Evolutionary conservation across 2,329 filamentous ascomycete genomes (phyloP).

Genomic region (Talaromyces sp.): DNA sequence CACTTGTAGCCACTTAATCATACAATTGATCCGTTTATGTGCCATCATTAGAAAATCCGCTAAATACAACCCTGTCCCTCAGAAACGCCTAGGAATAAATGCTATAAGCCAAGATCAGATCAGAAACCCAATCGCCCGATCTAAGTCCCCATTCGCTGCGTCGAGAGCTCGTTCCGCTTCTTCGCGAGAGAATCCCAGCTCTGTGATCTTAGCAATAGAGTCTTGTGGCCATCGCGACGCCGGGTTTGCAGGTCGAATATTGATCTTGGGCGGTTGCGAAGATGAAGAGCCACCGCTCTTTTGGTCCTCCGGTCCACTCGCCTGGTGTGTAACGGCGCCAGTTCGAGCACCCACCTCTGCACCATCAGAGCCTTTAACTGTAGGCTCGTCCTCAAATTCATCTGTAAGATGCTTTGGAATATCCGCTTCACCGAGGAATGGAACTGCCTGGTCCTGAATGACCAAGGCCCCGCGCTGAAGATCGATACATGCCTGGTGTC

Average conservation of each 20-base stretch:
- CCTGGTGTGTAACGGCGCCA: constrained; percentile 61
- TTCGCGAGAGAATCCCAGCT: constrained; percentile 74
- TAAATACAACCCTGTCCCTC: constrained; percentile 18
- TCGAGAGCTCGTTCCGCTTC: constrained; percentile 80
- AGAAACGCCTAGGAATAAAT: background rate
- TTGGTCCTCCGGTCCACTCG: constrained; percentile 7
- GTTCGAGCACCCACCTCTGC: constrained; percentile 83
- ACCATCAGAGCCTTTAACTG: constrained; percentile 81
- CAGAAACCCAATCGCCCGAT: constrained; percentile 82
- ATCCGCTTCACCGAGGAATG: constrained; percentile 88
- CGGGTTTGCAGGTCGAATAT: constrained; percentile 28
- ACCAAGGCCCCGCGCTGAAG: constrained; percentile 80
- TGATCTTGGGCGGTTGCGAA: constrained; percentile 21
- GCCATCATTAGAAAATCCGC: constrained; percentile 15
- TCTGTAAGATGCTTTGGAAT: constrained; percentile 81
- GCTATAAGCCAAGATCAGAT: constrained; percentile 45
- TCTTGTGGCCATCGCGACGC: constrained; percentile 57
- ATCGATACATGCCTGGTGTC: constrained; percentile 92
- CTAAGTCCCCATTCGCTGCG: constrained; percentile 81
- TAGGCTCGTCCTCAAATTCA: constrained; percentile 76
- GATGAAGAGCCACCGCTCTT: constrained; percentile 8
- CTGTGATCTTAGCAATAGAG: constrained; percentile 73
- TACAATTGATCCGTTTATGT: constrained; percentile 18
- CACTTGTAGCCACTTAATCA: constrained; percentile 13
- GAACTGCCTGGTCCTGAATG: constrained; percentile 84